These are phyloP conservation scores for Suhomyces sp. DNA, from an alignment of 805 yeast genomes.

Conservation along the genomic window DNA sequence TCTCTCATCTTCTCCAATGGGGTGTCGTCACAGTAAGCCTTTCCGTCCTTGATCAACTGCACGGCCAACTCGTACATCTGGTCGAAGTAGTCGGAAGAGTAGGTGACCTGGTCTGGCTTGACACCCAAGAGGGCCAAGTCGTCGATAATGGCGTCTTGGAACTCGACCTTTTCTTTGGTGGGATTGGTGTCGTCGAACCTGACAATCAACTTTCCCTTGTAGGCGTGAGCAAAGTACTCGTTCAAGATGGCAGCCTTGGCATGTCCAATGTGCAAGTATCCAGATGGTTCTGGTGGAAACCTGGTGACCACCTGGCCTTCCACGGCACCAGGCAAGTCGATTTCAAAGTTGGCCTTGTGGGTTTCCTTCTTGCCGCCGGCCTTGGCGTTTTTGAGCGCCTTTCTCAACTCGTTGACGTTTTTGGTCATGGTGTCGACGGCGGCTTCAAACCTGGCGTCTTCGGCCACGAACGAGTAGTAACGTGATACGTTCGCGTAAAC, in stretches of 20 bases:
- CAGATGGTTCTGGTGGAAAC: constrained; percentile 99
- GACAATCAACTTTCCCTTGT: constrained; percentile 93
- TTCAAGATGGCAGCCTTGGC: constrained; percentile 97
- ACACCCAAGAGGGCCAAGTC: constrained; percentile 89
- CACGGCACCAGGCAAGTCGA: constrained; percentile 86
- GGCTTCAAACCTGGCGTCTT: constrained; percentile 64
- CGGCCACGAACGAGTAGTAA: constrained; percentile 82
- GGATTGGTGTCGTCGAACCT: constrained; percentile 99
- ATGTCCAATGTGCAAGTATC: constrained; percentile 98
- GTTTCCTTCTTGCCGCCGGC: constrained; percentile 61
- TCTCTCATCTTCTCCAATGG: constrained; percentile 94
- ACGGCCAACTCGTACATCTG: constrained; percentile 85
- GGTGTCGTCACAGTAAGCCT: constrained; percentile 97
- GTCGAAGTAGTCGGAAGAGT: constrained; percentile 91
- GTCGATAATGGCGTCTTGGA: constrained; percentile 89
- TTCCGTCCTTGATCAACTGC: constrained; percentile 87
- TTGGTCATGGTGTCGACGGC: constrained; percentile 65
- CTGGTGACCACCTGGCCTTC: constrained; percentile 96
- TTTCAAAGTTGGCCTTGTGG: constrained; percentile 93
- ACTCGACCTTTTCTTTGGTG: constrained; percentile 91
- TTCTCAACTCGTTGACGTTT: constrained; percentile 70
- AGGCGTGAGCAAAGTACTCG: constrained; percentile 92
- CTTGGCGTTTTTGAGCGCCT: constrained; percentile 50
- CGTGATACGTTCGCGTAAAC: constrained; percentile 84
- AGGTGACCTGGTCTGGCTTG: constrained; percentile 84